Evolutionary conservation across 1,284 basidiomycete species (phyloP), one percentile per base, ranked within the genome.

Genomic region (Hymenochaete sp.): DNA sequence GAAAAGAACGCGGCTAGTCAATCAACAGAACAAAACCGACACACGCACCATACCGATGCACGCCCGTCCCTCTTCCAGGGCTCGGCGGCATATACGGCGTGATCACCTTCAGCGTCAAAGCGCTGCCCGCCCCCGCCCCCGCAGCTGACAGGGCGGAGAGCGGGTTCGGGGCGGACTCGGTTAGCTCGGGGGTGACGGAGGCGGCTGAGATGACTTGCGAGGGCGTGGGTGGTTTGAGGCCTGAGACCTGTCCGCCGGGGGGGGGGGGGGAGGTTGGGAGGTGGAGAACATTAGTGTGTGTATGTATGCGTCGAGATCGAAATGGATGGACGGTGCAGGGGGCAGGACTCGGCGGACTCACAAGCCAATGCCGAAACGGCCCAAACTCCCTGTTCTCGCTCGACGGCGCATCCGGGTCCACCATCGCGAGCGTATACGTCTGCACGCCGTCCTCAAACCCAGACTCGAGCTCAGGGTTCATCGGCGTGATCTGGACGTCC

Each of bases 371-470:
- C 47, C 79, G 67, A 62, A 77, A 82, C 41, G 77, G 63, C 3
- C 70, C 65, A 56, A 67, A 78, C 48, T 68, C 72, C 1, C 74
- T 77, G 40, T 79, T 69, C 7, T 55, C 59, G 28, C 71, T 60
- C 0, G 73, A 75, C 0, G 79, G 81, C 2, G 79, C 80, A 55
- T 83, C 80, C 0, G 79, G 79, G 56, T 82, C 79, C n/a, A 74
- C 67, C 73, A 82, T 73, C 25, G 73, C 73, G 19, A 82, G 62
- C 2, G 80, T 81, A 54, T 80, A 82, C 3, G 65, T 56, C 38
- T 71, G 71, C 1, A 56, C 57, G 9, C 13, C 47, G 13, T 50
- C 55, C 10, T 41, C 44, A 22, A 42, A 46, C 7, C 49, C 52
- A n/a, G n/a, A n/a, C 10, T 37, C 46, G 19, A 51, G 53, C 14